Evolutionary conservation across 2,329 filamentous ascomycete species (phyloP).

Genomic region (Fusarium sp.): DNA sequence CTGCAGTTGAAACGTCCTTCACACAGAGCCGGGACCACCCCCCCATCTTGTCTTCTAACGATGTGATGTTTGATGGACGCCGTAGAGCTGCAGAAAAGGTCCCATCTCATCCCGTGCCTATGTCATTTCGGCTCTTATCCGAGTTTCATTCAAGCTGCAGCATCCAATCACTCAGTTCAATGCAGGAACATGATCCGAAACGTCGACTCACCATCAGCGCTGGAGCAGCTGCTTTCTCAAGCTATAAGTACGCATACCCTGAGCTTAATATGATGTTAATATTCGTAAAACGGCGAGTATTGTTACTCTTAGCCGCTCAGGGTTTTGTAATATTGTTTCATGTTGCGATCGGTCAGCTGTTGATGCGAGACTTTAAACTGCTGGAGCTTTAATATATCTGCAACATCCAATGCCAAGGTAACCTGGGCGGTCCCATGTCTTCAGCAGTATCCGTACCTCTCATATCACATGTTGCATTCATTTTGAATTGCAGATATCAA

Average conservation of each 20-base stretch:
- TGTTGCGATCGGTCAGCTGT: constrained; percentile 30
- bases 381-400: not conserved
- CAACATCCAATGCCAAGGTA: constrained; percentile 12
- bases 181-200: constrained; percentile 22
- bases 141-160: constrained; percentile 23
- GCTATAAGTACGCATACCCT: constrained; percentile 19
- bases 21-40: constrained; percentile 20
- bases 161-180: constrained; percentile 13
- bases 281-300: constrained; percentile 1
- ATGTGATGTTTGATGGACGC: constrained; percentile 13
- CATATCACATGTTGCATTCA: constrained; percentile 17
- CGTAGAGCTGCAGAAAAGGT: constrained; percentile 5
- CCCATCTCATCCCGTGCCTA: not conserved
- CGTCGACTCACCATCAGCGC: constrained; percentile 1
- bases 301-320: not conserved
- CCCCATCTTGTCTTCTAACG: not conserved
- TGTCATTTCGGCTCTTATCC: constrained; percentile 30
- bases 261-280: constrained; percentile 14
- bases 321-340: not conserved
- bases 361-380: not conserved
- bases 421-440: not conserved
- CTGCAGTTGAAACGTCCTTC: constrained; percentile 36
- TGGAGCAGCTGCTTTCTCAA: not conserved
- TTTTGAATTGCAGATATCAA: constrained; percentile 6
- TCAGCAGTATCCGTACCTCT: not conserved